Base-by-base conservation (phyloP, 2,329 filamentous ascomycete genomes). In the Rosellinia necatrix region DNA sequence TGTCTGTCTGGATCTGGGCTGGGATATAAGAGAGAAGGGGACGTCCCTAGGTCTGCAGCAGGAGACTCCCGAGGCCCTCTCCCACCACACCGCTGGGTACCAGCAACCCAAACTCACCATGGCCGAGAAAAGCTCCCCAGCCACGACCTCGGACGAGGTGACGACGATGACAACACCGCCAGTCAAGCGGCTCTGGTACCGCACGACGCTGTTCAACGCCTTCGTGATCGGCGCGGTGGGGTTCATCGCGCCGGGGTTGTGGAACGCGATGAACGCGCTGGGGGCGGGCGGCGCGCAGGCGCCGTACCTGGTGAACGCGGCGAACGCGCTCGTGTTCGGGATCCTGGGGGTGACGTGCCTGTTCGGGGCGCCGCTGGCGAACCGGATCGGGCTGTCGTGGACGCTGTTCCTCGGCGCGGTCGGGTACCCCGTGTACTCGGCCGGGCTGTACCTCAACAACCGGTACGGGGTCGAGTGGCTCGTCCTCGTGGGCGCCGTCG, bases 401-500 rank as follows among this genome's bases (percentile, higher is more conserved):
- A 71, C 71, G 2, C 60, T 75, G 4, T 67, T 70, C 34, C 60
- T 75, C 9, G 72, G 73, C 2, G 68, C 71, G 0, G 53, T 67
- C 0, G 72, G 73, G 1, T 75, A 71, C 37, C 68, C 67, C 6
- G 42, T 75, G 2, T 75, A 73, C 53, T 70, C 70, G 1, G 72
- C 72, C 0, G 70, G 70, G 0, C 58, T 75, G n/a, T 74, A 75
- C 53, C 60, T 66, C 10, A 75, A 75, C 54, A 75, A 80, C 64
- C 71, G 76, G 3, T 80, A 72, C 59, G 80, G 79, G 5, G 81
- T 78, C 44, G 76, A 72, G 12, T 91, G 88, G 88, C 78, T 91
- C 6, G 80, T 87, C 0, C 77, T 90, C 0, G 71, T 91, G 3
- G 89, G 87, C 1, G 86, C 86, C 0, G 86, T 86, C 0, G 75